Conservation (phyloP, 2,329 filamentous ascomycete genomes). For the Penicillium brevicompactum region DNA sequence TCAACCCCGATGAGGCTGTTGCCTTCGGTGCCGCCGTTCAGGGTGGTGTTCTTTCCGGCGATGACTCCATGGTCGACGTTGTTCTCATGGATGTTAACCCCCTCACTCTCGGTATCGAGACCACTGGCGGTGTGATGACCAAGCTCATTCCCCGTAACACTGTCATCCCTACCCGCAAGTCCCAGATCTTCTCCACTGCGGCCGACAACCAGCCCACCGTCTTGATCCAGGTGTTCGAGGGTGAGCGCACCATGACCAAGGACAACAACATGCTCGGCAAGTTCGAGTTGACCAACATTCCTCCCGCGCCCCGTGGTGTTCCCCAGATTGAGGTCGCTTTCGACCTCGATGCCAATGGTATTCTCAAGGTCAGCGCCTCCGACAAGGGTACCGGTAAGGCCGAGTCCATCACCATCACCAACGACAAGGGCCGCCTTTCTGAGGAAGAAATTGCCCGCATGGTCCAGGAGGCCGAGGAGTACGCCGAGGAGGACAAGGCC, state of each 20-base stretch:
- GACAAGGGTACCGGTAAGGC: slow-evolving; percentile 98
- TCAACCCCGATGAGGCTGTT: slow-evolving; percentile 99
- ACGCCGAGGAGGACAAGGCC: slow-evolving; percentile 98
- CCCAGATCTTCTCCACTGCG: slow-evolving; percentile 95
- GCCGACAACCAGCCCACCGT: slow-evolving; percentile 96
- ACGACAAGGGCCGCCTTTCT: slow-evolving; percentile 97
- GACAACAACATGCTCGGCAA: slow-evolving; percentile 97
- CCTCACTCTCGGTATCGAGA: slow-evolving; percentile 94
- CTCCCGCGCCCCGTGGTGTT: slow-evolving; percentile 90
- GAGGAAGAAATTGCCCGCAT: slow-evolving; percentile 99
- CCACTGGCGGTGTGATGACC: slow-evolving; percentile 96
- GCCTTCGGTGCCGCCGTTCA: slow-evolving; percentile 97
- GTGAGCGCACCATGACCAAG: slow-evolving; percentile 91
- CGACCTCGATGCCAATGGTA: slow-evolving; percentile 97
- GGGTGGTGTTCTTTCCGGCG: slow-evolving; percentile 89
- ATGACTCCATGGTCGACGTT: slow-evolving; percentile 75
- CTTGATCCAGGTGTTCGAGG: slow-evolving; percentile 93
- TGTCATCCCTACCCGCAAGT: slow-evolving; percentile 92
- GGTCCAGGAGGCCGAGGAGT: slow-evolving; percentile 98
- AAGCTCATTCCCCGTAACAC: slow-evolving; percentile 95
- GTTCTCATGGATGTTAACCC: slow-evolving; percentile 98
- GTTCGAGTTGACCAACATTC: slow-evolving; percentile 96
- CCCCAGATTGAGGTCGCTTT: slow-evolving; percentile 98
- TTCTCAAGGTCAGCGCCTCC: slow-evolving; percentile 91
- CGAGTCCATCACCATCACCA: slow-evolving; percentile 98